Conservation (phyloP, 331 rosid species). For the Arachis monticola region DNA sequence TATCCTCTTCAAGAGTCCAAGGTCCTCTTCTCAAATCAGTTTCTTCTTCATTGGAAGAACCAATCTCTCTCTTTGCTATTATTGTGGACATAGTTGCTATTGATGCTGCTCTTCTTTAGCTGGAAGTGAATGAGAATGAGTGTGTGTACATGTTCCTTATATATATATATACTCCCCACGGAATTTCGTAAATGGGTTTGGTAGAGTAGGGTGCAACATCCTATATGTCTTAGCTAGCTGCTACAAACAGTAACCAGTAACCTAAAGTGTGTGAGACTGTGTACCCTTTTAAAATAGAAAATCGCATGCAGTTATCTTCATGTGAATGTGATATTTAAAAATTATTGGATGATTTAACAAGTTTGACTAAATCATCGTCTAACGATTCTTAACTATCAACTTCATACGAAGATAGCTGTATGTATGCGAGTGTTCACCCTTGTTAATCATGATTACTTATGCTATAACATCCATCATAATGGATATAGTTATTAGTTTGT, state of each 20-base stretch:
- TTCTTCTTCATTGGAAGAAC: constrained; percentile 55
- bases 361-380: no score
- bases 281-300: no score
- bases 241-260: constrained; percentile 34
- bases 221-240: constrained; percentile 43
- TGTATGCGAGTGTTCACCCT: no score
- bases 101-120: background rate
- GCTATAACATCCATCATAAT: no score
- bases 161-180: constrained; percentile 33
- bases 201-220: constrained; percentile 37
- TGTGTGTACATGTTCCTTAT: constrained; percentile 41
- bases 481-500: no score
- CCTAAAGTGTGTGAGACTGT: background rate
- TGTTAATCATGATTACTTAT: no score
- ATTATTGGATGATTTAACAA: no score
- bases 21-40: constrained; percentile 81
- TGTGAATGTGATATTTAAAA: no score
- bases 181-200: constrained; percentile 50
- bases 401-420: no score
- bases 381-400: no score
- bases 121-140: constrained; percentile 24
- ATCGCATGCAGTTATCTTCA: no score
- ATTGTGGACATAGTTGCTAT: constrained; percentile 56
- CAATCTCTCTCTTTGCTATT: constrained; percentile 43
- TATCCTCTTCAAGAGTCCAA: constrained; percentile 97